Evolutionary conservation across 2,329 filamentous ascomycete genomes (phyloP).

Genomic region (Atkinsonella texensis): DNA sequence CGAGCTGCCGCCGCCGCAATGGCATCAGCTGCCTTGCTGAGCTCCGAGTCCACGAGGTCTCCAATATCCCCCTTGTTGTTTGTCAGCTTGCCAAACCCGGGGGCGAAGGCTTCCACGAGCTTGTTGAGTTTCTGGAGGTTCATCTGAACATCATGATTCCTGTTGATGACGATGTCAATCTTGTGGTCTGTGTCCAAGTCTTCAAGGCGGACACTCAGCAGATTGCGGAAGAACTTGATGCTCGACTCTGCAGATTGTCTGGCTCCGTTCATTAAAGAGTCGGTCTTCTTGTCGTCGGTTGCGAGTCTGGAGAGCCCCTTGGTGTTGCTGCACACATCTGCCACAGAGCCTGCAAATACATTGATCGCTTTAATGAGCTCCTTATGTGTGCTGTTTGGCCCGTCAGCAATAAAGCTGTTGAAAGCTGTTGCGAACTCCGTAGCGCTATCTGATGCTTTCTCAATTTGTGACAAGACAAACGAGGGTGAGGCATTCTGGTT

Average conservation of each 20-base stretch:
- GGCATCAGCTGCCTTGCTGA: slow-evolving; percentile 87
- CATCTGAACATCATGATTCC: slow-evolving; percentile 91
- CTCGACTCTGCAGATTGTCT: slow-evolving; percentile 76
- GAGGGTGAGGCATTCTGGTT: slow-evolving; percentile 95
- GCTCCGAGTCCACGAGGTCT: slow-evolving; percentile 82
- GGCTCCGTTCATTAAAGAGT: slow-evolving; percentile 71
- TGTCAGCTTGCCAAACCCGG: slow-evolving; percentile 70
- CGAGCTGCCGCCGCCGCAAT: slow-evolving; percentile 87
- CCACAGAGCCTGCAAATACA: slow-evolving; percentile 77
- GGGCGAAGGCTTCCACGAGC: slow-evolving; percentile 81
- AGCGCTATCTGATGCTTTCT: slow-evolving; percentile 86
- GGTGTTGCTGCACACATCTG: slow-evolving; percentile 90
- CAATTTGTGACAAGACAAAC: slow-evolving; percentile 91
- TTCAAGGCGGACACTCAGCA: slow-evolving; percentile 89
- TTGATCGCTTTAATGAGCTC: slow-evolving; percentile 91
- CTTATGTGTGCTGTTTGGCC: slow-evolving; percentile 76
- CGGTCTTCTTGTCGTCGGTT: slow-evolving; percentile 88
- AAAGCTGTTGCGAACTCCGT: slow-evolving; percentile 97
- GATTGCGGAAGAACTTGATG: slow-evolving; percentile 86
- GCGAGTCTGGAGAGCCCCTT: slow-evolving; percentile 90
- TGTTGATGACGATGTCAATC: slow-evolving; percentile 94
- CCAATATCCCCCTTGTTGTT: slow-evolving; percentile 76
- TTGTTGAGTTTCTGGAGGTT: slow-evolving; percentile 90
- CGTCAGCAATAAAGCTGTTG: slow-evolving; percentile 97
- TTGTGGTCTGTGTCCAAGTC: slow-evolving; percentile 84